Base-by-base conservation (phyloP, 495 filamentous ascomycete genomes). In the Aspergillus haitiensis region DNA sequence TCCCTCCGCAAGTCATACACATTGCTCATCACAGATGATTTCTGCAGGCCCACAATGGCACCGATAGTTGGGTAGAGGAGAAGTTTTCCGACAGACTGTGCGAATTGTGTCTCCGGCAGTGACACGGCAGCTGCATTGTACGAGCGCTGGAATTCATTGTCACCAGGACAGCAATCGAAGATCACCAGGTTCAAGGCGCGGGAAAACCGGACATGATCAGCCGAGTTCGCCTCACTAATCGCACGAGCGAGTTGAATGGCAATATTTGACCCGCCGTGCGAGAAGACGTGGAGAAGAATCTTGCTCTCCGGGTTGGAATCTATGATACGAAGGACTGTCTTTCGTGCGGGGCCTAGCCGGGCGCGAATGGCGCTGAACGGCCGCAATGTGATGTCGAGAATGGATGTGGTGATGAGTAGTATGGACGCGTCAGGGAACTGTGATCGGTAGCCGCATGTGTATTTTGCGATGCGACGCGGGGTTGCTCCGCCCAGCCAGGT, bases 121-220 rank as follows among this genome's bases (percentile, higher is more conserved):
- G 69, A 69, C 6, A 64, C 27, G 7, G 47, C 66, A 10, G 66
- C 62, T 0, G 72, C 72, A 9, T 59, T 55, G 44, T 68, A 67
- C 33, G 59, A 55, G 50, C 68, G 64, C 21, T 52, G 50, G 37
- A 73, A 67, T 7, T 61, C 57, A 11, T 67, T 65, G 42, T 69
- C 67, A 3, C 69, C 70, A n/a, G 70, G 70, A 36, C 63, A 69
- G 53, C 70, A 70, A 42, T 73, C 69, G 31, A 73, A 54, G 7
- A 72, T 66, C 7, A 75, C 7, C 0, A 40, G 37, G 3, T 67
- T 2, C 57, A 61, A 10, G 50, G 59, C 2, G 69, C 49, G 15
- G 61, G 62, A 3, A 59, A 40, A 45, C 42, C 48, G 48, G 59
- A 55, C 51, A 56, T 61, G 50, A 36, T 15, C 7, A 35, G 52